A percentile compares a stretch with the other conserved stretches of the same genome.
phyloP scores from a whole-genome alignment of 2,329 filamentous ascomycete genomes.

The Monascus ruber region DNA sequence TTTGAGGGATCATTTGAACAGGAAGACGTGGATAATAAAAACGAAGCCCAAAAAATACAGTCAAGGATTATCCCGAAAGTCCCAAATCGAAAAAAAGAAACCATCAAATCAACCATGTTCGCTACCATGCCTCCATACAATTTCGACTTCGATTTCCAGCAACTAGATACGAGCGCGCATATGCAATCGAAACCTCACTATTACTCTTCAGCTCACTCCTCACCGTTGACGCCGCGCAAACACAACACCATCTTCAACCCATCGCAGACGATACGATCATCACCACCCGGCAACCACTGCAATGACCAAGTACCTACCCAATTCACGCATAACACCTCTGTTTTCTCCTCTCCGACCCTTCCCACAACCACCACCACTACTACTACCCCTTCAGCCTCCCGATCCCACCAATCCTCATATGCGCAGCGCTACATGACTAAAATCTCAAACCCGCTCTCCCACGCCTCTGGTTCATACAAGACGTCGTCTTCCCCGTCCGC shows the following conservation, averaged over 20 bases:
- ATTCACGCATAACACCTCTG: conserved; percentile 1
- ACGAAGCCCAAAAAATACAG: no score
- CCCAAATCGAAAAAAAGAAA: no score
- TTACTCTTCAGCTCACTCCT: neutral
- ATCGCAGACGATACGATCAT: neutral
- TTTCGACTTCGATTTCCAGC: no score
- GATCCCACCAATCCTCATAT: conserved; percentile 12
- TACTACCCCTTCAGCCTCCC: conserved; percentile 4
- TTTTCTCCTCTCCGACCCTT: conserved; percentile 4
- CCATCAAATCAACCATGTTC: neutral
- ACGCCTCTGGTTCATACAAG: conserved; percentile 8
- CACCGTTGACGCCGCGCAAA: neutral
- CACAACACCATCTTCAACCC: neutral
- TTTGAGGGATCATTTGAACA: no score
- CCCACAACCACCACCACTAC: conserved; percentile 1
- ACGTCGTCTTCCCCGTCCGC: conserved; percentile 14
- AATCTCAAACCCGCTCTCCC: conserved; percentile 22
- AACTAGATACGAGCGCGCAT: no score
- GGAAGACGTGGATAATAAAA: no score
- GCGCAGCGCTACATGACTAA: conserved; percentile 24
- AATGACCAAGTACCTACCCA: conserved; percentile 4
- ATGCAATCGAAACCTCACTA: no score
- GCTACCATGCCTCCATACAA: neutral
- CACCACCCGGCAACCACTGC: neutral
- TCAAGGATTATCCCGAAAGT: neutral